Conservation (phyloP, 345 rosid species). For the Pugionium cornutum region DNA sequence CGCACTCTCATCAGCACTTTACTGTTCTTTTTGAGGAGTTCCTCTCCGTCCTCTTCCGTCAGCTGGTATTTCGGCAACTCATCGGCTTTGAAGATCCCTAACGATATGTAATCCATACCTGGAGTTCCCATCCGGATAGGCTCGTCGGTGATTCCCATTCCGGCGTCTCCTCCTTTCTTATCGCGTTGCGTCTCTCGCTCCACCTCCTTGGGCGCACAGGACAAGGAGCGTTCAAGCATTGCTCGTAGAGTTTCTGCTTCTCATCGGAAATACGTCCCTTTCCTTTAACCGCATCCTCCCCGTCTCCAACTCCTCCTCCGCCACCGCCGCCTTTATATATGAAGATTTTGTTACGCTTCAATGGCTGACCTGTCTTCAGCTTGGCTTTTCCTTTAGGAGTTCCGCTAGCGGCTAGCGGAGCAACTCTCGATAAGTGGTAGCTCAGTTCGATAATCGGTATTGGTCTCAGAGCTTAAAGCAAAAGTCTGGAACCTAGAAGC, state of each 20-base stretch:
- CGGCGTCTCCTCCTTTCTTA: constrained; percentile 74
- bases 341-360: constrained; percentile 62
- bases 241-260: constrained; percentile 58
- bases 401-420: constrained; percentile 61
- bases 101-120: constrained; percentile 68
- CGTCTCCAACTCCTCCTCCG: neutral
- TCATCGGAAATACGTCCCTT: constrained; percentile 48
- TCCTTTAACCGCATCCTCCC: constrained; percentile 37
- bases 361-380: constrained; percentile 50
- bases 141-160: constrained; percentile 72
- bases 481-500: too few relatives aligned
- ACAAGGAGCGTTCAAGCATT: constrained; percentile 79
- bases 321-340: constrained; percentile 49
- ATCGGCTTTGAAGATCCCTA: constrained; percentile 75
- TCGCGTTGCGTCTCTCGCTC: constrained; percentile 80
- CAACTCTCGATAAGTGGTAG: constrained; percentile 60
- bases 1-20: constrained; percentile 84
- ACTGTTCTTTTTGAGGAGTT: constrained; percentile 82
- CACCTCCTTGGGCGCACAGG: constrained; percentile 67
- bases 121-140: constrained; percentile 77
- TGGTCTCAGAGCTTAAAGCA: constrained; percentile 50
- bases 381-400: constrained; percentile 79
- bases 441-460: constrained; percentile 41
- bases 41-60: constrained; percentile 79
- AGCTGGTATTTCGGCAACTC: constrained; percentile 80